A percentile compares a stretch with the other conserved stretches of the same genome.
Conservation (phyloP, 345 rosid species). For the Eucalyptus pauciflora region DNA sequence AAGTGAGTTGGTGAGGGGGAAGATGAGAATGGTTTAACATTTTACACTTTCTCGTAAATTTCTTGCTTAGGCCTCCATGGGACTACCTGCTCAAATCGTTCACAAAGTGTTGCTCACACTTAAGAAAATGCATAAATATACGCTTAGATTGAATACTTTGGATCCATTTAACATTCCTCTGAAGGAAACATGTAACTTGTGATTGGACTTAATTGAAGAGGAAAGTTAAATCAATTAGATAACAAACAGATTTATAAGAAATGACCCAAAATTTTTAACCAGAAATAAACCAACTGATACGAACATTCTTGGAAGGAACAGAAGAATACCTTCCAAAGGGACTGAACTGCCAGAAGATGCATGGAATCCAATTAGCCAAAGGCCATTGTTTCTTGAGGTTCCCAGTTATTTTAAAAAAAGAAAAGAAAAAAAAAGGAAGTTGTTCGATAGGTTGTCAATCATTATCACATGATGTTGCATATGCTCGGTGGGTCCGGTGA, state of each 20-base stretch:
- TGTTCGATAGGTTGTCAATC: background rate
- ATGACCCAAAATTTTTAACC: background rate
- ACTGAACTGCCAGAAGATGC: background rate
- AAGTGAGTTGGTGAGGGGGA: background rate
- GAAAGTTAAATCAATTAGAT: background rate
- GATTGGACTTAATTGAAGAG: background rate
- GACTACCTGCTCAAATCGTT: background rate
- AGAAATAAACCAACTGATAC: background rate
- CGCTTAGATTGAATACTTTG: background rate
- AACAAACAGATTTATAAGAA: background rate
- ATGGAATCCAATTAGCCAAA: background rate
- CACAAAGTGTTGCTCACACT: background rate
- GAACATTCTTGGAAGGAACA: background rate
- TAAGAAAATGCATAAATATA: background rate
- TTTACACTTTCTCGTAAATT: background rate
- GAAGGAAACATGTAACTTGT: background rate
- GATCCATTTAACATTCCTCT: background rate
- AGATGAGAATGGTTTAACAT: background rate
- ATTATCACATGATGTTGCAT: background rate
- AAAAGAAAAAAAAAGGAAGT: background rate
- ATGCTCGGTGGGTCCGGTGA: background rate
- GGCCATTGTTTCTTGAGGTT: background rate
- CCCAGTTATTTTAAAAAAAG: background rate
- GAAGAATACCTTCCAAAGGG: background rate
- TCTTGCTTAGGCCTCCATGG: background rate